Conservation (phyloP, 2,329 filamentous ascomycete species). For the Ceratocystis cubensis region DNA sequence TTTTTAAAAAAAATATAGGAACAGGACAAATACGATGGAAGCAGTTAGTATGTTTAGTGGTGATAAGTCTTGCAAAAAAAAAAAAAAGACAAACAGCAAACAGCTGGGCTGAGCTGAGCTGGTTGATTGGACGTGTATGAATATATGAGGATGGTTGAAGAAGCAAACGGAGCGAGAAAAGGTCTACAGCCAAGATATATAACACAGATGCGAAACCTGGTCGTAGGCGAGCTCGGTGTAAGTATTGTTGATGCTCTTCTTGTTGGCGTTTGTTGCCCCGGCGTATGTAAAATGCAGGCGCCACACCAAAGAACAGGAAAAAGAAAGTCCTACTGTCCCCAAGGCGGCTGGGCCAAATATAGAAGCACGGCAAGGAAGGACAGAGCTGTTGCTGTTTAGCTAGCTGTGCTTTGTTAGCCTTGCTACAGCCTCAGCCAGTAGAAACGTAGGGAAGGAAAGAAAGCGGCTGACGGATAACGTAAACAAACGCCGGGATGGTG, state of each 20-base stretch:
- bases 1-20: background rate
- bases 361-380: background rate
- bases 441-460: background rate
- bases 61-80: too few species aligned
- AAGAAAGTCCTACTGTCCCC: background rate
- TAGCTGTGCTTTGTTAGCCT: background rate
- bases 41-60: too few species aligned
- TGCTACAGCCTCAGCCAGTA: background rate
- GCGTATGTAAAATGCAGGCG: background rate
- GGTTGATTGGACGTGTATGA: background rate
- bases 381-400: background rate
- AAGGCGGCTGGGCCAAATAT: constrained; percentile 1
- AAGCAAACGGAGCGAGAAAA: background rate
- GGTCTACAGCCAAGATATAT: background rate
- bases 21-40: background rate
- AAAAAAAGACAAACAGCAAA: too few species aligned
- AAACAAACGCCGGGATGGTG: background rate
- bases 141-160: background rate
- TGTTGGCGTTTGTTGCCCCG: background rate
- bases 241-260: background rate
- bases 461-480: background rate
- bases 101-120: too few species aligned
- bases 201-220: background rate
- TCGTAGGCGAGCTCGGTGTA: background rate
- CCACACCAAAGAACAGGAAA: background rate